Evolutionary conservation across 768 basidiomycete species (phyloP).

Genomic region (Suillus subluteus): DNA sequence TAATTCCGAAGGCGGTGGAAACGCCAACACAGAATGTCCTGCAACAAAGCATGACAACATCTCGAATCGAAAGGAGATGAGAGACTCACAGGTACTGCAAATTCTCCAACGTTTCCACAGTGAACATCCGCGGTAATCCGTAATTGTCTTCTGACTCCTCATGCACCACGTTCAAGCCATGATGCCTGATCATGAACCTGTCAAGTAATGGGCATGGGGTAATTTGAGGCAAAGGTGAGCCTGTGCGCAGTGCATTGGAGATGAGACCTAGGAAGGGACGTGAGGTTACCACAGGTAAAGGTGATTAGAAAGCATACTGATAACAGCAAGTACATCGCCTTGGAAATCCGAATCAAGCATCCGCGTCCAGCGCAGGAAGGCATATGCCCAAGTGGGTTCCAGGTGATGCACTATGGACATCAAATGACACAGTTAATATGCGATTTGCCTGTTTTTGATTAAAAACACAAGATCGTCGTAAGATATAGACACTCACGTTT

Average conservation of each 20-base stretch:
- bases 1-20: slow-evolving; percentile 66
- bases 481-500: slow-evolving; percentile 50
- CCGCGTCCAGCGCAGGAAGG: slow-evolving; percentile 74
- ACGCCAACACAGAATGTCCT: slow-evolving; percentile 77
- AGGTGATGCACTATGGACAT: slow-evolving; percentile 73
- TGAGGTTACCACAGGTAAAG: background rate
- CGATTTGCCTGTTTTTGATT: slow-evolving; percentile 56
- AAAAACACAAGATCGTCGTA: background rate
- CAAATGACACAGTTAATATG: slow-evolving; percentile 71
- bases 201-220: slow-evolving; percentile 72
- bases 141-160: slow-evolving; percentile 76
- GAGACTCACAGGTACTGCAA: slow-evolving; percentile 75
- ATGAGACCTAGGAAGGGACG: slow-evolving; percentile 59
- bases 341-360: slow-evolving; percentile 81
- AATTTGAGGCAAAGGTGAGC: slow-evolving; percentile 79
- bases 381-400: slow-evolving; percentile 76
- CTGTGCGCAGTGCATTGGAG: slow-evolving; percentile 73
- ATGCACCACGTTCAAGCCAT: slow-evolving; percentile 69
- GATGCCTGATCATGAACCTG: slow-evolving; percentile 48
- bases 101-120: slow-evolving; percentile 71
- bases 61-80: slow-evolving; percentile 10
- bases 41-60: slow-evolving; percentile 1
- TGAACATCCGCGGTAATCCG: slow-evolving; percentile 71
- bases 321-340: slow-evolving; percentile 82
- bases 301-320: slow-evolving; percentile 49